phyloP scores from a whole-genome alignment of 768 basidiomycete species.

The Mrakia frigida region DNA sequence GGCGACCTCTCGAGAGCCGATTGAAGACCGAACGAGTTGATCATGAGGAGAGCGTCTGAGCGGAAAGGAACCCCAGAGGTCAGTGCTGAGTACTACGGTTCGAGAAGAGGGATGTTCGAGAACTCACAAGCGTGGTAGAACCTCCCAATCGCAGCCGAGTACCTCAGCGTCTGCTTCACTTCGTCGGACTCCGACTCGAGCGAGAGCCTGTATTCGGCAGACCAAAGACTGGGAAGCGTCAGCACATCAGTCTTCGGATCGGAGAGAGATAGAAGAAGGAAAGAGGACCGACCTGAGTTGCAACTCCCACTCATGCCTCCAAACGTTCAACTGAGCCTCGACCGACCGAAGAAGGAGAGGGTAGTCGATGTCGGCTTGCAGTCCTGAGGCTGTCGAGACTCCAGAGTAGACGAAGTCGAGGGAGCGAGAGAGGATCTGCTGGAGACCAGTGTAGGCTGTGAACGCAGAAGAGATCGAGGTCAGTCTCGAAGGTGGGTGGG shows the following conservation, averaged over 20 bases:
- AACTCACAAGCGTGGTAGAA: constrained; percentile 30
- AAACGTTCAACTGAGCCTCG: constrained; percentile 59
- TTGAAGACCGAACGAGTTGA: constrained; percentile 95
- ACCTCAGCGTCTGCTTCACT: not conserved
- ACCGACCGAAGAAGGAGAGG: constrained; percentile 75
- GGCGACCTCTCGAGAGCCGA: constrained; percentile 67
- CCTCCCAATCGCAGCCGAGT: constrained; percentile 16
- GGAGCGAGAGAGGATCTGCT: constrained; percentile 80
- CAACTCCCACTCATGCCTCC: constrained; percentile 19
- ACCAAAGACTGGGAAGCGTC: not conserved
- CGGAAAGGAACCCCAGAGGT: no score
- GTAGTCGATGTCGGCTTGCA: constrained; percentile 81
- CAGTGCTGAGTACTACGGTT: no score
- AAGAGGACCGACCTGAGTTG: not conserved
- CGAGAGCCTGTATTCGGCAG: not conserved
- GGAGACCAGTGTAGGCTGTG: constrained; percentile 55
- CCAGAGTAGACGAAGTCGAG: constrained; percentile 81
- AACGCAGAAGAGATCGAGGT: no score
- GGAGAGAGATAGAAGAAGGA: not conserved
- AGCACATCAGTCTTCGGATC: not conserved
- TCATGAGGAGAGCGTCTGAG: constrained; percentile 60
- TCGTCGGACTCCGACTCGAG: not conserved
- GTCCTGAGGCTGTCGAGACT: constrained; percentile 69
- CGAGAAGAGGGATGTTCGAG: not conserved
- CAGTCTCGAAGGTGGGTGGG: no score